Evolutionary conservation across 768 basidiomycete genomes (phyloP).

Genomic region (Tylopilus cervinicoccineus): DNA sequence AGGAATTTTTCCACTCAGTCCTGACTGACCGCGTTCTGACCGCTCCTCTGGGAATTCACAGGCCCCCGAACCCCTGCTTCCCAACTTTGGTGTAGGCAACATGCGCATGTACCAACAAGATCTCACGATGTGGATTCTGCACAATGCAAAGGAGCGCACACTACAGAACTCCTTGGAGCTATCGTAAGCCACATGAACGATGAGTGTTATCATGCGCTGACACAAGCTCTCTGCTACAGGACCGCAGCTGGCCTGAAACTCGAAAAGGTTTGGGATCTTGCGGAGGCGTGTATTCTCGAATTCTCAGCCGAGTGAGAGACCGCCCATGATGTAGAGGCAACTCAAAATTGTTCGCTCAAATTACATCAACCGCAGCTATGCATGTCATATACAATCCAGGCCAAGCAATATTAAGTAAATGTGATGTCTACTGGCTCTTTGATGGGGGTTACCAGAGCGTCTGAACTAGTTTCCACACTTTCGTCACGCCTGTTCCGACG

Average conservation of each 20-base stretch:
- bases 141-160: slow-evolving; percentile 33
- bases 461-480: slow-evolving; percentile 64
- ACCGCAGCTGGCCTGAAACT: slow-evolving; percentile 25
- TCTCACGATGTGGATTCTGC: slow-evolving; percentile 27
- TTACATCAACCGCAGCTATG: background rate
- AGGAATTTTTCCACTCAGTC: background rate
- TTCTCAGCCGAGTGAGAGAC: slow-evolving; percentile 19
- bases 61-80: slow-evolving; percentile 33
- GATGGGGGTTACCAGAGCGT: slow-evolving; percentile 19
- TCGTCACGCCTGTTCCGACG: slow-evolving; percentile 69
- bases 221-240: background rate
- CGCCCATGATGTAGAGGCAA: background rate
- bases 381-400: background rate
- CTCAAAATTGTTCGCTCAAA: background rate
- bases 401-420: no score
- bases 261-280: slow-evolving; percentile 31
- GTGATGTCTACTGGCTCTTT: background rate
- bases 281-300: slow-evolving; percentile 23
- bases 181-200: slow-evolving; percentile 19
- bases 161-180: slow-evolving; percentile 26
- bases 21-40: background rate
- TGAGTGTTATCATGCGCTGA: slow-evolving; percentile 3
- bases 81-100: slow-evolving; percentile 32
- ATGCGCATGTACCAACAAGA: slow-evolving; percentile 31
- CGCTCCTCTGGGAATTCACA: slow-evolving; percentile 3